Evolutionary conservation across 2,329 filamentous ascomycete genomes (phyloP).

Genomic region (Chaetomiaceae sp.): DNA sequence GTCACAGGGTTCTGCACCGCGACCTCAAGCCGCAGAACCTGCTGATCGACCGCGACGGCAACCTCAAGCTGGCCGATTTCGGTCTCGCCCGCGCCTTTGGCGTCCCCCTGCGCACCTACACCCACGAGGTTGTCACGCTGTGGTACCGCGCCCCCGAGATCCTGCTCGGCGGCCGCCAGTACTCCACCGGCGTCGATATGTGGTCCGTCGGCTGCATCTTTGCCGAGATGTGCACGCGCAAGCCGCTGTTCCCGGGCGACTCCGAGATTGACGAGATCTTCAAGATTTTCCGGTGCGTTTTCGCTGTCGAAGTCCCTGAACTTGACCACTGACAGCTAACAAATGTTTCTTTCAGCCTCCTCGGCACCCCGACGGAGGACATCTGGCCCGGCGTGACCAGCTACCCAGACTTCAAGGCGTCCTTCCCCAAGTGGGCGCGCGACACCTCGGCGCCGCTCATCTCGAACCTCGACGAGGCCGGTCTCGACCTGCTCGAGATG

Average conservation of each 20-base stretch:
- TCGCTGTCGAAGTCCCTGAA: no score
- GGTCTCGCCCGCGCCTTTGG: constrained; percentile 83
- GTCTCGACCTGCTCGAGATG: constrained; percentile 57
- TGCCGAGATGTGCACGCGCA: constrained; percentile 87
- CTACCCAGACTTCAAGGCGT: constrained; percentile 83
- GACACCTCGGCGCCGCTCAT: constrained; percentile 60
- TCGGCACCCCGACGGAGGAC: constrained; percentile 73
- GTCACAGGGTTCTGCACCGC: constrained; percentile 75
- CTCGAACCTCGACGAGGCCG: constrained; percentile 61
- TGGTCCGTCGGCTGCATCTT: constrained; percentile 90
- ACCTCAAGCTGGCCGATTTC: constrained; percentile 81
- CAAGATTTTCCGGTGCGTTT: constrained; percentile 75
- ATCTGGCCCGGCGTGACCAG: constrained; percentile 82
- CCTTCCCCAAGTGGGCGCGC: constrained; percentile 80
- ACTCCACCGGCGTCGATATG: constrained; percentile 91
- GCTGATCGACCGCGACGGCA: constrained; percentile 76
- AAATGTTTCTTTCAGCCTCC: no score
- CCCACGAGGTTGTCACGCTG: constrained; percentile 84
- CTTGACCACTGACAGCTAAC: no score
- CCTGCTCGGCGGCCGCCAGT: constrained; percentile 77
- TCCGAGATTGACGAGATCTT: constrained; percentile 93
- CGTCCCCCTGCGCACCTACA: constrained; percentile 81
- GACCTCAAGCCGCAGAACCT: constrained; percentile 84
- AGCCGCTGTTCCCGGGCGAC: constrained; percentile 82
- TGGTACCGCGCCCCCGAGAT: constrained; percentile 89